phyloP scores from a whole-genome alignment of 371 early-diverging fungal species.

The Thermomucor indicae-seudaticae region DNA sequence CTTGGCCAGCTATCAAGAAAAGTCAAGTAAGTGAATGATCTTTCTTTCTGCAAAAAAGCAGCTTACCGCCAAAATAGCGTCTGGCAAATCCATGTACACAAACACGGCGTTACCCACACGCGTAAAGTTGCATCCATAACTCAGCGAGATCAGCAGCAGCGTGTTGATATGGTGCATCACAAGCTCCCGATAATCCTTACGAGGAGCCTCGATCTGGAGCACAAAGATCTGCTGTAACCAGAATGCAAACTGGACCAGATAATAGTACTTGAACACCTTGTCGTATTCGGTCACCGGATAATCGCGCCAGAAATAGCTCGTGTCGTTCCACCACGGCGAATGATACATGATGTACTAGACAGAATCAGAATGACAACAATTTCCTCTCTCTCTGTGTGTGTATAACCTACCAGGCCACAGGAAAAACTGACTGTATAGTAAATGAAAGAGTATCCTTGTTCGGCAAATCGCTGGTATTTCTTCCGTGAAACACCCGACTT shows the following conservation, averaged over 20 bases:
- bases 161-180: slow-evolving; percentile 74
- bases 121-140: slow-evolving; percentile 67
- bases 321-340: slow-evolving; percentile 67
- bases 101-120: slow-evolving; percentile 77
- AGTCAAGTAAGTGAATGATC: neutral
- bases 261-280: slow-evolving; percentile 64
- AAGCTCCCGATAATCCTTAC: slow-evolving; percentile 72
- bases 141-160: slow-evolving; percentile 54
- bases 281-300: slow-evolving; percentile 57
- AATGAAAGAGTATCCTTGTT: slow-evolving; percentile 65
- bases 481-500: slow-evolving; percentile 33
- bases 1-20: slow-evolving; percentile 48
- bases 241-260: slow-evolving; percentile 66
- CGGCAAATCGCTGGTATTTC: slow-evolving; percentile 61
- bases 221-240: slow-evolving; percentile 78
- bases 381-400: neutral
- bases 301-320: slow-evolving; percentile 57
- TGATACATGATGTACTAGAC: slow-evolving; percentile 45
- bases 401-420: slow-evolving; percentile 46
- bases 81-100: slow-evolving; percentile 75
- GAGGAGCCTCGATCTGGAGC: slow-evolving; percentile 63
- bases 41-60: neutral
- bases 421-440: slow-evolving; percentile 49
- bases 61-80: slow-evolving; percentile 73
- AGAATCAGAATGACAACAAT: no score